phyloP scores from a whole-genome alignment of 805 yeast genomes.

The Blastobotrys americana region DNA sequence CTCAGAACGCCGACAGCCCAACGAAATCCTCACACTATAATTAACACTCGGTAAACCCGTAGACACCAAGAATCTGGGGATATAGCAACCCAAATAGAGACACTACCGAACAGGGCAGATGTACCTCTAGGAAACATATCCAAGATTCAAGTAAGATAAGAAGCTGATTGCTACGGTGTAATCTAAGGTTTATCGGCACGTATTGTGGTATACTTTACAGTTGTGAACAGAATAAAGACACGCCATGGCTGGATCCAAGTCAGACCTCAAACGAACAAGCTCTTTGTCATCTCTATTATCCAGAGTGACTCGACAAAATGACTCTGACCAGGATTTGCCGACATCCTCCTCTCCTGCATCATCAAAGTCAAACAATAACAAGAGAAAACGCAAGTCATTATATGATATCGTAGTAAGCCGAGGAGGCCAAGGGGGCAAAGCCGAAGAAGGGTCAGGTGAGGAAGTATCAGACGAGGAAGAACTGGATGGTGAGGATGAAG shows the following conservation, averaged over 20 bases:
- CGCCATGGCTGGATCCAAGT: background rate
- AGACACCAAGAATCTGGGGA: no score
- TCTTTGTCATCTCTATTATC: background rate
- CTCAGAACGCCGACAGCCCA: no score
- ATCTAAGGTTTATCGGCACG: no score
- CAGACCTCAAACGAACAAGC: background rate
- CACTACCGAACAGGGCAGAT: no score
- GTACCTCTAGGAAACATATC: no score
- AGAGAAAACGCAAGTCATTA: background rate
- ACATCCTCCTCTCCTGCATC: background rate
- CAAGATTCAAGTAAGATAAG: no score
- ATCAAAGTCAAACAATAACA: background rate
- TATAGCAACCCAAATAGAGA: no score
- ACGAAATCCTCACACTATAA: no score
- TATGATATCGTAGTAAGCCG: background rate
- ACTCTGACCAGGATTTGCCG: background rate
- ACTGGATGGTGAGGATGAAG: conserved; percentile 13
- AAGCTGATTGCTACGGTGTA: no score
- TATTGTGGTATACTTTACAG: no score
- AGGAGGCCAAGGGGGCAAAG: background rate
- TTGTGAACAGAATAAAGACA: no score
- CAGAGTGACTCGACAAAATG: background rate
- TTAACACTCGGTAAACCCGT: no score
- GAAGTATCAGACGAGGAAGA: conserved; percentile 15
- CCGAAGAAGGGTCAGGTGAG: conserved; percentile 11